Base-by-base conservation (phyloP, 495 filamentous ascomycete genomes). In the Diplogelasinospora grovesii region DNA sequence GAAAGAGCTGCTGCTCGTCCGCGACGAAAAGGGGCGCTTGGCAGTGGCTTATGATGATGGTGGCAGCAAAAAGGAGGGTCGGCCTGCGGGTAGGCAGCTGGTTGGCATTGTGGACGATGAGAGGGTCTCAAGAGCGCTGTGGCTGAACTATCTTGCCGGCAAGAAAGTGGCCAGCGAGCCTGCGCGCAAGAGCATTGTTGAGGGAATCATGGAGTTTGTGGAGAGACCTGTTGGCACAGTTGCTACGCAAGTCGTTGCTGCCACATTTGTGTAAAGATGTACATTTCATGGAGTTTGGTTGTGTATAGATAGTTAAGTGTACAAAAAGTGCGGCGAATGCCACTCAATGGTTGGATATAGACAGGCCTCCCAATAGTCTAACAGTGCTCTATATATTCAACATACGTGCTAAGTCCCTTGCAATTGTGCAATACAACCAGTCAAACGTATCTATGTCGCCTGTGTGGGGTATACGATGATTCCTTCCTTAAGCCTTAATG, bases 71-170 rank as follows among this genome's bases (percentile, higher is more conserved):
- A 64, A 54, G 19, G 66, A 60, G 47, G 63, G 61, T 23, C 50
- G 45, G 5, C 15, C 35, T 1, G 39, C 61, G 29, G 55, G 61
- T 39, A 71, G 68, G 57, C 54, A 60, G 40, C 24, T 63, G 36
- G 46, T 93, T 54, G 89, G 89, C 0, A 63, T 66, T 1, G 77
- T 96, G 1, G 48, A 58, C 3, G 92, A 97, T 57, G 83, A 89
- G 70, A 69, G 89, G 37, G 66, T 97, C 8, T 81, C 80, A 38
- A 75, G 85, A 39, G 67, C 86, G 42, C 68, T 97, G 14, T 97
- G 90, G 92, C 63, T 95, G 58, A 82, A 85, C 42, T 98, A 95
- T 63, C 61, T 98, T 24, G 87, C 78, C 14, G 93, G 89, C 6
- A 83, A 82, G 62, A 85, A 78, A 41, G 87, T 95, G 8, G 86